Percentiles rank a stretch among this genome's conserved stretches.
phyloP scores from a whole-genome alignment of 1,284 basidiomycete genomes.

The Ustilago curta region DNA sequence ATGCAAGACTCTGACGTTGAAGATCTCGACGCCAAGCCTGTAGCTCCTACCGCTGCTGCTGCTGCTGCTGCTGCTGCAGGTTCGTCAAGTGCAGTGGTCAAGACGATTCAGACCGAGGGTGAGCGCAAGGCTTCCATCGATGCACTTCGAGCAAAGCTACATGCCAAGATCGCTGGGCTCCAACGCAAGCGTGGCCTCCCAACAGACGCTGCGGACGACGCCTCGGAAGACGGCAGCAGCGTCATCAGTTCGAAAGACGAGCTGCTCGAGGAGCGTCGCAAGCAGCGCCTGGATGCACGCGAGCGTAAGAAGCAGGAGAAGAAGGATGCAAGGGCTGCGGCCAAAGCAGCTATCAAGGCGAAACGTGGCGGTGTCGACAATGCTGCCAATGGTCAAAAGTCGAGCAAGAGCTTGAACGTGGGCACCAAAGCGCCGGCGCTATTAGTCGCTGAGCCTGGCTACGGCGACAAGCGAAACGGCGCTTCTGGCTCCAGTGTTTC shows the following conservation, averaged over 20 bases:
- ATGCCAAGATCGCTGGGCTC: conserved; percentile 60
- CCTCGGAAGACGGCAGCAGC: conserved; percentile 42
- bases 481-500: conserved; percentile 18
- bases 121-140: conserved; percentile 57
- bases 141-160: conserved; percentile 59
- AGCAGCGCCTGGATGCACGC: conserved; percentile 62
- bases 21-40: conserved; percentile 17
- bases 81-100: conserved; percentile 12
- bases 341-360: conserved; percentile 33
- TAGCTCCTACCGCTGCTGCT: conserved; percentile 5
- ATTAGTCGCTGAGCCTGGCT: conserved; percentile 48
- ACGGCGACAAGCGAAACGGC: conserved; percentile 35
- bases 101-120: conserved; percentile 43
- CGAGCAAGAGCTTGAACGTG: conserved; percentile 30
- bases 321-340: conserved; percentile 54
- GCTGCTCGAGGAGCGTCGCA: conserved; percentile 63
- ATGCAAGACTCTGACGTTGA: conserved; percentile 49
- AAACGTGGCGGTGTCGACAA: conserved; percentile 32
- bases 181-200: conserved; percentile 54
- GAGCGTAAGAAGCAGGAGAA: conserved; percentile 61
- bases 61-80: conserved; percentile 9
- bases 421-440: conserved; percentile 53
- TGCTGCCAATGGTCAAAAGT: conserved; percentile 30
- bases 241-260: conserved; percentile 61
- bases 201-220: conserved; percentile 25